A percentile compares a stretch with the other conserved stretches of the same genome.
phyloP scores from a whole-genome alignment of 2,329 filamentous ascomycete species.

The Lachnellula suecica region DNA sequence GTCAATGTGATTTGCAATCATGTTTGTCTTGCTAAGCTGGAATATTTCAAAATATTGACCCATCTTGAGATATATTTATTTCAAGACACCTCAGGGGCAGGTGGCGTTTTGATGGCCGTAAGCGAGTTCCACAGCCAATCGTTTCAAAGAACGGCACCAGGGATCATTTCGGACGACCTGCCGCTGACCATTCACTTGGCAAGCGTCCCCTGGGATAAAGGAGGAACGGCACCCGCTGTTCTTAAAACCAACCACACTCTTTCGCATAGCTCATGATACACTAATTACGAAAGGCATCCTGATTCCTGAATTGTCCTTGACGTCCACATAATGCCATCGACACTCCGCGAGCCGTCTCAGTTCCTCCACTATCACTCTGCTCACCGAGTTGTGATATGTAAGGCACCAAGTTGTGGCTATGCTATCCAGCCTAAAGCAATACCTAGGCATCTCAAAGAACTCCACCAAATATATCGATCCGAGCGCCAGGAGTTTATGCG shows the following conservation, averaged over 20 bases:
- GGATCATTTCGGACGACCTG: no score
- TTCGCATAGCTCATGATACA: no score
- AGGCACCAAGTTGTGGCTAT: constrained; percentile 18
- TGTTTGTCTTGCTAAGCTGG: no score
- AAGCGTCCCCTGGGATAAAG: background rate
- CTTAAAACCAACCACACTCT: no score
- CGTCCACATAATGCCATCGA: background rate
- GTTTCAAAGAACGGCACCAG: background rate
- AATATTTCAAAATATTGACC: no score
- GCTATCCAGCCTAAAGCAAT: constrained; percentile 18
- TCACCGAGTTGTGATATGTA: constrained; percentile 16
- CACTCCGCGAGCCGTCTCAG: background rate
- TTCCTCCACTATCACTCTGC: constrained; percentile 10
- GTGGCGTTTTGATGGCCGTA: no score
- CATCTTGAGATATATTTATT: no score
- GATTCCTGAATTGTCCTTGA: no score
- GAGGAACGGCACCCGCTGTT: constrained; percentile 11
- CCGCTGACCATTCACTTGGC: no score
- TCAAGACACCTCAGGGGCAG: no score
- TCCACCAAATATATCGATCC: constrained; percentile 15
- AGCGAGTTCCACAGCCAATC: background rate
- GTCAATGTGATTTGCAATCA: no score
- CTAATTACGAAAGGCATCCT: background rate
- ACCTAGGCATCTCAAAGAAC: constrained; percentile 19
- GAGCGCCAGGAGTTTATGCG: constrained; percentile 13